Base-by-base conservation (phyloP, 2,329 filamentous ascomycete genomes). In the Aspergillus sp. region DNA sequence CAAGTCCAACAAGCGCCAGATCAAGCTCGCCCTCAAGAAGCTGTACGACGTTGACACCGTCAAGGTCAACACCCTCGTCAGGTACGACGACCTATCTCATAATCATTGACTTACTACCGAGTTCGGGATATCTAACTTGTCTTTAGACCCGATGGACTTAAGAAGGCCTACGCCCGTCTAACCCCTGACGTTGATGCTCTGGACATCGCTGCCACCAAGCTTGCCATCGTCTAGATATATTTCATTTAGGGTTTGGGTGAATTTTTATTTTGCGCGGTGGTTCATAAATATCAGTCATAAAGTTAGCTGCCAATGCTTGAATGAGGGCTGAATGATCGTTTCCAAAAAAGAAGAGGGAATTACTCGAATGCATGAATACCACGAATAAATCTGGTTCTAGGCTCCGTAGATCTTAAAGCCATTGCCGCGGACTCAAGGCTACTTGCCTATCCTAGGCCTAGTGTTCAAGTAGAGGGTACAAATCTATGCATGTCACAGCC, bases 1-100 rank as follows among this genome's bases (percentile, higher is more conserved):
- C 81, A 96, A 96, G 90, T 89, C 94, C 81, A 99, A 99, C 89
- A 99, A 99, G 91, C 89, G 92, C 79, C 95, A 99, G 86, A 99
- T 99, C 85, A 97, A 97, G 88, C 86, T 88, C 76, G 91, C 94
- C 67, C 85, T 99, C 72, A 99, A 98, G 92, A 97, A 95, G 89
- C 90, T 98, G 72, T 99, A 99, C 82, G 95, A 98, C 81, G 95
- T 99, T 71, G 94, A 97, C 78, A 91, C 88, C 74, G 85, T 98
- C 84, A 98, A 98, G 91, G 92, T 99, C 87, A 99, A 99, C 89
- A 99, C 95, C 73, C 88, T 99, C 73, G 93, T 99, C 86, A 91
- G 93, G 91, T 94, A 88, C 64, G 69, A 45, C 65, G 19, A 69
- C 49, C 52, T 23, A 43, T n/a, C 43, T 38, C 12, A 45, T 45